A percentile compares a stretch with the other conserved stretches of the same genome.
Conservation (phyloP, 2,329 filamentous ascomycete genomes). For the Fusarium vanettenii region DNA sequence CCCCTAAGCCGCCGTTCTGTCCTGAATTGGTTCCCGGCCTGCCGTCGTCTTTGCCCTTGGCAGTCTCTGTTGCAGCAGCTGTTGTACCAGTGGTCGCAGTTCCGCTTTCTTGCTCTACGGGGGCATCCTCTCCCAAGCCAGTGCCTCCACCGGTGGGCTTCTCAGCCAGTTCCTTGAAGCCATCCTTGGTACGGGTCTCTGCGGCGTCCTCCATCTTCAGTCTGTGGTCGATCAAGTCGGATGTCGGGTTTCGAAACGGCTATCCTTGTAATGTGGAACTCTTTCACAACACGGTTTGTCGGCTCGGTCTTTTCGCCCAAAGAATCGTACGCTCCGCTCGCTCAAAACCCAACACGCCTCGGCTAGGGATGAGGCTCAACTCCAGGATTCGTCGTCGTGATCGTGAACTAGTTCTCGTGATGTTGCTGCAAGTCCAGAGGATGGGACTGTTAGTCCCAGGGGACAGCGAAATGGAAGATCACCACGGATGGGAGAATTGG, state of each 20-base stretch:
- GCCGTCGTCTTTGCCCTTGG: not conserved
- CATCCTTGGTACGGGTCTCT: constrained; percentile 1
- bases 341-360: not conserved
- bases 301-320: not conserved
- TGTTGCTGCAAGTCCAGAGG: not conserved
- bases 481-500: constrained; percentile 5
- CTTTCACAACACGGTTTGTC: not conserved
- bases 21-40: not conserved
- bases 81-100: not conserved
- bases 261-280: not conserved
- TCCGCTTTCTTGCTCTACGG: not conserved
- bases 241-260: not conserved
- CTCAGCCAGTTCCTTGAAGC: not conserved
- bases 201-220: constrained; percentile 25
- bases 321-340: not conserved
- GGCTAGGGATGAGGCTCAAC: not conserved
- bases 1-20: not conserved
- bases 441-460: constrained; percentile 18
- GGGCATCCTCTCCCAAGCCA: too few species aligned
- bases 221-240: not conserved
- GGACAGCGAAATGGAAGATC: constrained; percentile 8
- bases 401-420: constrained; percentile 5
- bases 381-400: not conserved
- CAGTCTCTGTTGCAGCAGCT: not conserved
- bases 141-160: not conserved